Base-by-base conservation (phyloP, 768 basidiomycete species). In the Porphyrellus cyaneotinctus region DNA sequence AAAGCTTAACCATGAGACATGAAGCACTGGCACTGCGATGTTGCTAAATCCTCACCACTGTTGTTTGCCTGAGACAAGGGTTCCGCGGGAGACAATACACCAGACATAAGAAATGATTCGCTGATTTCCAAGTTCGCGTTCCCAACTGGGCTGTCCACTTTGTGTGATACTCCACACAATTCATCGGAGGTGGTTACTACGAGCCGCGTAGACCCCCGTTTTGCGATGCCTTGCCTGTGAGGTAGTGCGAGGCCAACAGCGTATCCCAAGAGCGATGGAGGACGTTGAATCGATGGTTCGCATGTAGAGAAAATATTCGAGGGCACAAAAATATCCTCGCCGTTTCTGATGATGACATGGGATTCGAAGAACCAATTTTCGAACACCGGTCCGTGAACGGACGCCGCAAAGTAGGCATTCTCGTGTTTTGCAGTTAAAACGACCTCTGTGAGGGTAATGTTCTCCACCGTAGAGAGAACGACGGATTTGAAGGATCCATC, bases 181-280 rank as follows among this genome's bases (percentile, higher is more conserved):
- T 47, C 55, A 23, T 69, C 59, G 20, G 65, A 64, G 23, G 71
- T 69, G 2, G 78, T 68, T 14, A 87, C 62, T 45, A 84, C 70
- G 45, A 91, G 68, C 42, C 69, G 74, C 1, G 90, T 91, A 18
- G 58, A 49, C 13, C 74, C 75, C 28, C 67, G 67, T 32, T 72
- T 63, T 14, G 78, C 74, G 56, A 75, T 70, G 28, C 92, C 92
- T 71, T 93, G 91, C n/a, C 76, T 70, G 22, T 85, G 83, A 11
- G 92, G 90, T 53, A 86, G 79, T 5, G 81, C 58, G 74, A 89
- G 77, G 47, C 81, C 77, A 24, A 89, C 65, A 39, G 71, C 74
- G 54, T 79, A 85, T 32, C 62, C 61, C 33, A 75, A 69, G 41
- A 57, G 46, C 17, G 64, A 45, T 1, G 49, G 52, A 28, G 59